Base-by-base conservation (phyloP, 371 early-diverging fungal species). In the Encephalitozoon cuniculi region DNA sequence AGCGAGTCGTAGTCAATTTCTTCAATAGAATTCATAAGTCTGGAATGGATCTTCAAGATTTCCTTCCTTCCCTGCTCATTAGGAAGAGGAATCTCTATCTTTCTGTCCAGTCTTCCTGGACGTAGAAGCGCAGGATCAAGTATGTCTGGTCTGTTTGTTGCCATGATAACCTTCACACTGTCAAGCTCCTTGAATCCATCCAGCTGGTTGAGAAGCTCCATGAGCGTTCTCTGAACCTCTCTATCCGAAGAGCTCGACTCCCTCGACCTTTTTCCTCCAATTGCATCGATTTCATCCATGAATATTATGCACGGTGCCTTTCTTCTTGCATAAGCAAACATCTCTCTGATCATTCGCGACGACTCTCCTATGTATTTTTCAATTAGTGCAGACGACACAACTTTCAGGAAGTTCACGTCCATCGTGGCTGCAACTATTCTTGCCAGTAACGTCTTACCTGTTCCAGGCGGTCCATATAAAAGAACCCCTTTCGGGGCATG, bases 201-300 rank as follows among this genome's bases (percentile, higher is more conserved):
- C 94, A 97, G 92, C 87, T 97, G 99, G 86, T 95, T 95, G 74
- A 97, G 85, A 55, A 97, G 88, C 89, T 98, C 99, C 97, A 97
- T 97, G 65, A 98, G 86, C 25, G 97, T 98, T 75, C 99, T 89
- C 85, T 97, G 97, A 77, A 97, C 95, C 88, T 98, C 99, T 81
- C 97, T 91, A 89, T 98, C 99, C 12, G 96, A 93, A 44, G 96
- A 95, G 11, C 94, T 96, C 80, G 95, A 94, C 81, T 97, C 99
- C 6, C 93, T 92, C 85, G 95, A 95, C 70, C 99, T 89, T 73
- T 95, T 90, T 6, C 97, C 96, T 83, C 99, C 99, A 87, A 98
- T 97, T 40, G 99, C 97, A 88, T 98, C 99, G 79, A 98, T 96
- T 86, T 98, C 99, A 85, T 98, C 99, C 94, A 98, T 93, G 83